Percentiles rank a stretch among this genome's conserved stretches.
phyloP scores from a whole-genome alignment of 2,329 filamentous ascomycete species.

The Diaporthe citrichinensis region DNA sequence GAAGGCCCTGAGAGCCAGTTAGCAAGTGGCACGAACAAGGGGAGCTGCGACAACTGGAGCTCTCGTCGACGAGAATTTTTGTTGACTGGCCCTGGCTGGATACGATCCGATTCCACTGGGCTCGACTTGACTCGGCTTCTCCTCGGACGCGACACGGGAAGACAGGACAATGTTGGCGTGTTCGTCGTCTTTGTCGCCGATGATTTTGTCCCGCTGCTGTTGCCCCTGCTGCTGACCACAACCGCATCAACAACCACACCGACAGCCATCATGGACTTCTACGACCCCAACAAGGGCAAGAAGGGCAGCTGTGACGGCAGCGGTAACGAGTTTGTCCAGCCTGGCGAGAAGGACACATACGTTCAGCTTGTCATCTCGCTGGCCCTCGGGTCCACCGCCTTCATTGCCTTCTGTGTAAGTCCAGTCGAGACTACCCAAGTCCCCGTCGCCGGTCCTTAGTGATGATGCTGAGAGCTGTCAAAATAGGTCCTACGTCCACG shows the following conservation, averaged over 20 bases:
- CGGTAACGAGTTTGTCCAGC: slow-evolving; percentile 49
- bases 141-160: neutral
- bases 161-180: slow-evolving; percentile 13
- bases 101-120: neutral
- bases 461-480: slow-evolving; percentile 29
- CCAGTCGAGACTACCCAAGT: neutral
- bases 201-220: slow-evolving; percentile 8
- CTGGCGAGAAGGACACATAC: slow-evolving; percentile 61
- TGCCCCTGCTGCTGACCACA: slow-evolving; percentile 20
- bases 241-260: slow-evolving; percentile 15
- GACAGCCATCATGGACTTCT: slow-evolving; percentile 33
- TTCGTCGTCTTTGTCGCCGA: slow-evolving; percentile 13
- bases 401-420: slow-evolving; percentile 82
- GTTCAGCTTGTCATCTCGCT: slow-evolving; percentile 82
- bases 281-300: slow-evolving; percentile 34
- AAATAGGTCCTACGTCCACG: slow-evolving; percentile 83
- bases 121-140: neutral
- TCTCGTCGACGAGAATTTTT: slow-evolving; percentile 18
- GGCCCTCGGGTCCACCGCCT: slow-evolving; percentile 77
- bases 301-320: slow-evolving; percentile 41
- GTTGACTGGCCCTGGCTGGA: slow-evolving; percentile 28
- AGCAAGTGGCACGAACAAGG: slow-evolving; percentile 12
- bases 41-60: slow-evolving; percentile 27
- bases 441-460: neutral
- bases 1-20: slow-evolving; percentile 14